A percentile compares a stretch with the other conserved stretches of the same genome.
These are phyloP conservation scores for Paramyrothecium sp. DNA, from an alignment of 2,329 filamentous ascomycete genomes.

Conservation along the genomic window DNA sequence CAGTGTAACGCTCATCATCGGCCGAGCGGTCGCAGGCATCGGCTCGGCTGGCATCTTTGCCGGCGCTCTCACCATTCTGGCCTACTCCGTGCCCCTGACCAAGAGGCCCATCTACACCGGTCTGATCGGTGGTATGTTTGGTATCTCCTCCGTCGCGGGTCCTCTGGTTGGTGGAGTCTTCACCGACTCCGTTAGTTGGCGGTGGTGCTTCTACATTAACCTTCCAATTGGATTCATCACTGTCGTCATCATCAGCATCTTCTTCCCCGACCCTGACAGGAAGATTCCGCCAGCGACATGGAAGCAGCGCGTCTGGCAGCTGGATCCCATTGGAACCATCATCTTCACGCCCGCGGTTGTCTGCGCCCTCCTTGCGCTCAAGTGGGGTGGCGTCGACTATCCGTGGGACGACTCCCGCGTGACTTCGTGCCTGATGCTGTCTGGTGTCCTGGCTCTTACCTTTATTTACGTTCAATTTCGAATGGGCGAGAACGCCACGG, in stretches of 20 bases:
- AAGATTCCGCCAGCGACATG: constrained; percentile 20
- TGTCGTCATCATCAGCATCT: constrained; percentile 26
- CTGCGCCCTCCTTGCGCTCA: constrained; percentile 48
- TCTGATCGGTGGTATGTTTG: constrained; percentile 38
- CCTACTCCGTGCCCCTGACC: constrained; percentile 31
- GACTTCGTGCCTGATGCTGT: constrained; percentile 27
- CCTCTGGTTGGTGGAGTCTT: constrained; percentile 32
- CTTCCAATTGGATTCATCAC: constrained; percentile 34
- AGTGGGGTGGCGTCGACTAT: constrained; percentile 44
- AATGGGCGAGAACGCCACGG: constrained; percentile 38
- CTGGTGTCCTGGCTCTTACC: constrained; percentile 25
- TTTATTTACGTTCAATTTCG: constrained; percentile 37
- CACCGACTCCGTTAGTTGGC: constrained; percentile 33
- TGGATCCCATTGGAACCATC: constrained; percentile 27
- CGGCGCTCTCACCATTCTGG: constrained; percentile 40
- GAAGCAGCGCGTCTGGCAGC: constrained; percentile 19
- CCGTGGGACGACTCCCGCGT: constrained; percentile 20
- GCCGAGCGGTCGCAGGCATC: constrained; percentile 31
- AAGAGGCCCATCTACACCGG: constrained; percentile 35
- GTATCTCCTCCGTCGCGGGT: constrained; percentile 37
- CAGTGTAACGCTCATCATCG: constrained; percentile 30
- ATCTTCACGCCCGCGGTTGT: constrained; percentile 36
- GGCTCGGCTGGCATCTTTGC: constrained; percentile 46
- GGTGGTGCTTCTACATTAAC: constrained; percentile 42
- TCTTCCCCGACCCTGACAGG: constrained; percentile 20